A percentile compares a stretch with the other conserved stretches of the same genome.
Conservation (phyloP, 768 basidiomycete genomes). For the Pisolithus microcarpus region DNA sequence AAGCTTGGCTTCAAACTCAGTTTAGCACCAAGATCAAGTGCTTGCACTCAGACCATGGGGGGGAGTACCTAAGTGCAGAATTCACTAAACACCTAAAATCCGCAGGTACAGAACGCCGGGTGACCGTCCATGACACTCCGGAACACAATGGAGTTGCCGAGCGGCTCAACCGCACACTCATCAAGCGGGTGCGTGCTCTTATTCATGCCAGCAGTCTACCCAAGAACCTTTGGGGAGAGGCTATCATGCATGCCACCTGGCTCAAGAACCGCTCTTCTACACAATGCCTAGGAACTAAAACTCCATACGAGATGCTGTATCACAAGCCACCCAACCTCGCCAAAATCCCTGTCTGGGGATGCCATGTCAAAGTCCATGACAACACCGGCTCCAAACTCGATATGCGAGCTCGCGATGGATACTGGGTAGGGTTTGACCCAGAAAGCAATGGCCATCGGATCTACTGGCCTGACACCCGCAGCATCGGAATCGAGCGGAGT, state of each 20-base stretch:
- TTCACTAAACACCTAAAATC: not conserved
- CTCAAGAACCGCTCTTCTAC: not conserved
- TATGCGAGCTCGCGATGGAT: not conserved
- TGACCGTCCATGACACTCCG: slow-evolving; percentile 36
- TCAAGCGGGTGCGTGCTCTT: not conserved
- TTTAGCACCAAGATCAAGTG: not conserved
- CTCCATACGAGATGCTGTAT: slow-evolving; percentile 1
- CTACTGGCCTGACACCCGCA: not conserved
- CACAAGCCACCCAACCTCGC: not conserved
- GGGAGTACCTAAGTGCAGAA: slow-evolving; percentile 29
- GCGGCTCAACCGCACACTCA: not conserved
- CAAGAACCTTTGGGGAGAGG: not conserved
- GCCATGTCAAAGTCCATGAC: not conserved
- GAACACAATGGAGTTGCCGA: slow-evolving; percentile 38
- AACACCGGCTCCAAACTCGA: not conserved
- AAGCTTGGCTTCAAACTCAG: slow-evolving; percentile 1
- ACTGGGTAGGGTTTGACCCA: not conserved
- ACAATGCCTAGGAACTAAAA: not conserved
- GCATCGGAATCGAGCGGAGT: slow-evolving; percentile 5
- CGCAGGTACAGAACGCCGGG: slow-evolving; percentile 16
- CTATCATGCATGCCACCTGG: not conserved
- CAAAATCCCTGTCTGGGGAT: not conserved
- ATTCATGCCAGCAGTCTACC: not conserved
- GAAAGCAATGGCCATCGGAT: not conserved
- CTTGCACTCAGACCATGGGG: slow-evolving; percentile 2